phyloP scores from a whole-genome alignment of 164 flowering plant genomes.

The Echeveria elegans region DNA sequence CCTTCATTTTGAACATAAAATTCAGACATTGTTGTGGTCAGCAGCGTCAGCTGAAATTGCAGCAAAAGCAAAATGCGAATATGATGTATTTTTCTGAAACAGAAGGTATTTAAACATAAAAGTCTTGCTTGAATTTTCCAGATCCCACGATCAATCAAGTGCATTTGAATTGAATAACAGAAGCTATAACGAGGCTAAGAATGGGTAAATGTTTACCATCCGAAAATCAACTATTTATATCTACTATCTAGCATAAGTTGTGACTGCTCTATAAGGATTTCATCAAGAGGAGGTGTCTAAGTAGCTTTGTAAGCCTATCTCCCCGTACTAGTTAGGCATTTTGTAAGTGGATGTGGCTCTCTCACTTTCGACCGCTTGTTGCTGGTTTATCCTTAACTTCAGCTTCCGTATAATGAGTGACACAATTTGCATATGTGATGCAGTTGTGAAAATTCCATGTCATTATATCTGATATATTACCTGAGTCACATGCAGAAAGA shows the following conservation, averaged over 20 bases:
- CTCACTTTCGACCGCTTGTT: constrained; percentile 35
- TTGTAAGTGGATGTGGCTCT: background rate
- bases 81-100: too few relatives aligned
- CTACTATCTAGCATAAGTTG: too few relatives aligned
- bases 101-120: too few relatives aligned
- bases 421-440: background rate
- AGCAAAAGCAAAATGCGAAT: too few relatives aligned
- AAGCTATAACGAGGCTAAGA: too few relatives aligned
- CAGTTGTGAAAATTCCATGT: background rate
- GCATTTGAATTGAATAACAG: too few relatives aligned
- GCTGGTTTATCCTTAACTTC: constrained; percentile 64
- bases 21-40: background rate
- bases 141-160: too few relatives aligned
- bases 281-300: background rate
- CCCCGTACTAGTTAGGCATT: background rate
- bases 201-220: too few relatives aligned
- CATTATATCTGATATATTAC: constrained; percentile 17
- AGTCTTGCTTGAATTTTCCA: too few relatives aligned
- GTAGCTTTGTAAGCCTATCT: background rate
- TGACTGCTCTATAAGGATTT: background rate
- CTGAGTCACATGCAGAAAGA: constrained; percentile 54
- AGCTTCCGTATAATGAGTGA: constrained; percentile 22
- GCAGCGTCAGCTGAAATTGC: too few relatives aligned
- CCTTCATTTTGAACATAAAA: too few relatives aligned
- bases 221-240: too few relatives aligned